phyloP scores from a whole-genome alignment of 2,329 filamentous ascomycete genomes.

The Cladophialophora yegresii region DNA sequence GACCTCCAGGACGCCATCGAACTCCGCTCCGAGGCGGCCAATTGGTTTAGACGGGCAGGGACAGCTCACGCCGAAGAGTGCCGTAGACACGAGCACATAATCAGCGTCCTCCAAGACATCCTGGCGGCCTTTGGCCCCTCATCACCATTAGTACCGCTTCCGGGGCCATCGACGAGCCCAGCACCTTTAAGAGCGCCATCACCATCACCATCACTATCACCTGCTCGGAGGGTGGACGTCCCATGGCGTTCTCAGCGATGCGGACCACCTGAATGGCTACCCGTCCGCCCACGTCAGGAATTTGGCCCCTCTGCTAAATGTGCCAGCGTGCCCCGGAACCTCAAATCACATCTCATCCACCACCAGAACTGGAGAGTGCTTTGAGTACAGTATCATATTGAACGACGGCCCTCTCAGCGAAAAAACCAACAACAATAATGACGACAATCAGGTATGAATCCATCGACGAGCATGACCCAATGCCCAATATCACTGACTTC shows the following conservation, averaged over 20 bases:
- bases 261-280: neutral
- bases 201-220: neutral
- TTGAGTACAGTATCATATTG: neutral
- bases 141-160: neutral
- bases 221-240: neutral
- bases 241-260: neutral
- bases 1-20: constrained; percentile 21
- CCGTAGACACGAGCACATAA: constrained; percentile 11
- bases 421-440: neutral
- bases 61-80: constrained; percentile 5
- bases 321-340: neutral
- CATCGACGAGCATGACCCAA: neutral
- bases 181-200: neutral
- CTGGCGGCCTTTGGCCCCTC: constrained; percentile 7
- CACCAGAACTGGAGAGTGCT: neutral
- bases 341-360: neutral
- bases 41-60: constrained; percentile 1
- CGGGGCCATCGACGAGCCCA: neutral
- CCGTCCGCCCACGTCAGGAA: neutral
- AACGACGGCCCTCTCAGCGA: neutral
- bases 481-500: neutral
- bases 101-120: constrained; percentile 16
- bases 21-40: constrained; percentile 6
- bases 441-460: neutral
- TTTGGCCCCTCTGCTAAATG: neutral